These are phyloP conservation scores for Tolypocladium tundrense DNA, from an alignment of 2,329 filamentous ascomycete genomes.

Conservation along the genomic window DNA sequence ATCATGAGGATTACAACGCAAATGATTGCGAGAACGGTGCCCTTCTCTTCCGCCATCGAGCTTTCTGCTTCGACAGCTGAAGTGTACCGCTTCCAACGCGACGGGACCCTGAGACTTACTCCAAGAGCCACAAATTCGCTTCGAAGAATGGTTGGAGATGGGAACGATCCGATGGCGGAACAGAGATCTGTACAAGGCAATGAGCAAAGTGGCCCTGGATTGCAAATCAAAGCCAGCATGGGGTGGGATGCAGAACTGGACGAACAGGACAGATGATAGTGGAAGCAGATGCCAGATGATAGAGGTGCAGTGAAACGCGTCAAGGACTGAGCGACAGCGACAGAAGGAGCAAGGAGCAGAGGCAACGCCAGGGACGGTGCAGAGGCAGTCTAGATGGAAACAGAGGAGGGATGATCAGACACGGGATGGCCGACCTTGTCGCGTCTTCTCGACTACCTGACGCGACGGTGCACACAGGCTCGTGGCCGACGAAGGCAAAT, in stretches of 20 bases:
- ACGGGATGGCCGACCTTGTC: conserved; percentile 14
- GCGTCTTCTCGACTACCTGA: conserved; percentile 17
- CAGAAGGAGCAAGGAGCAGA: neutral
- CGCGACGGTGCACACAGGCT: conserved; percentile 17
- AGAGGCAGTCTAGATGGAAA: neutral
- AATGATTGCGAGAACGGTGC: neutral
- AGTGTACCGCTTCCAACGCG: neutral
- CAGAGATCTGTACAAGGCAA: conserved; percentile 14
- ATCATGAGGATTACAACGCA: neutral
- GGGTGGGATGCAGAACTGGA: neutral
- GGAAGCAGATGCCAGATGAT: neutral
- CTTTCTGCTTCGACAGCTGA: neutral
- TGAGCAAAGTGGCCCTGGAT: conserved; percentile 1
- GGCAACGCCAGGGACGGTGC: neutral
- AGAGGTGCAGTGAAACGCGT: neutral
- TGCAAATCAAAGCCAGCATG: neutral
- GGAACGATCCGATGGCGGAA: conserved; percentile 16
- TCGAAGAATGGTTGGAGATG: conserved; percentile 17
- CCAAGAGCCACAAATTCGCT: conserved; percentile 22
- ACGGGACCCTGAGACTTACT: conserved; percentile 11
- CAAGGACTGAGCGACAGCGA: neutral
- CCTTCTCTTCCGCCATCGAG: neutral
- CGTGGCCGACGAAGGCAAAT: conserved; percentile 26
- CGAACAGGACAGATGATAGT: neutral
- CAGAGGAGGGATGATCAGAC: neutral